These are phyloP conservation scores for Fusarium graminum DNA, from an alignment of 2,329 filamentous ascomycete species.

Conservation along the genomic window DNA sequence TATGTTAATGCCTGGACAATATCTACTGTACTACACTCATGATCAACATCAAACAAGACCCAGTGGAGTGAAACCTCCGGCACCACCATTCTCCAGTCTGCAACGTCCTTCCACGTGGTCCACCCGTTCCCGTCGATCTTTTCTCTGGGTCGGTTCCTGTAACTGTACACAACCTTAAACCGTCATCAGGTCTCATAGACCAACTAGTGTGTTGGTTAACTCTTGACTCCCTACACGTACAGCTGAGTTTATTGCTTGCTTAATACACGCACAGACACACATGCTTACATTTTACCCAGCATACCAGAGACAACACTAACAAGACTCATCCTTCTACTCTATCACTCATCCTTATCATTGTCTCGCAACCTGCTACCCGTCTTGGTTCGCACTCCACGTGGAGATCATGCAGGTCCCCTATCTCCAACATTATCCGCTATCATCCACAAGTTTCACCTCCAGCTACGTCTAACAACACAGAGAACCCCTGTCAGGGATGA, in stretches of 20 bases:
- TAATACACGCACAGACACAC: neutral
- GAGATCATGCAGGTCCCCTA: constrained; percentile 47
- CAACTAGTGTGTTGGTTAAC: neutral
- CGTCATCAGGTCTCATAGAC: neutral
- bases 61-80: constrained; percentile 28
- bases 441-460: constrained; percentile 26
- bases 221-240: neutral
- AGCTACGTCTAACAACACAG: constrained; percentile 5
- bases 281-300: neutral
- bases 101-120: constrained; percentile 41
- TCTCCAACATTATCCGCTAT: constrained; percentile 29
- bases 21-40: constrained; percentile 8
- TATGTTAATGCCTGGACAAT: too few species aligned
- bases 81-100: constrained; percentile 6
- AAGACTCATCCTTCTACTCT: neutral
- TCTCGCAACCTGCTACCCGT: constrained; percentile 31
- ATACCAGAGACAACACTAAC: neutral
- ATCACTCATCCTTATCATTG: constrained; percentile 19
- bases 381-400: constrained; percentile 40
- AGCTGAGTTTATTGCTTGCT: constrained; percentile 1
- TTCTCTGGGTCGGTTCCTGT: constrained; percentile 3
- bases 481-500: constrained; percentile 22
- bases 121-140: constrained; percentile 30
- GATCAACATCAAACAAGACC: constrained; percentile 34
- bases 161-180: constrained; percentile 25